Conservation (phyloP, 345 rosid genomes). For the Syzygium jambos region DNA sequence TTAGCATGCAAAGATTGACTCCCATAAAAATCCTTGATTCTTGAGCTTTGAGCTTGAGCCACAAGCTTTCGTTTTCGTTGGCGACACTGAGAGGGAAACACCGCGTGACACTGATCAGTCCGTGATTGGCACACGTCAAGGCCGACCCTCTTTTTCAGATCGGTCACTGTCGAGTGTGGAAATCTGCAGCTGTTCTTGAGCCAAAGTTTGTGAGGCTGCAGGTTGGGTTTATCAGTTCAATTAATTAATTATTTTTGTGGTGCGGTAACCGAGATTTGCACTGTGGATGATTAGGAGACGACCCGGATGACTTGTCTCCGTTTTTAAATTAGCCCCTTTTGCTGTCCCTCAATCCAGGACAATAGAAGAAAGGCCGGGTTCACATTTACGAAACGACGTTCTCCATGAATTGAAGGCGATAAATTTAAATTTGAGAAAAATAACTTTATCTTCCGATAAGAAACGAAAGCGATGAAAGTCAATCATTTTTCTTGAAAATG, state of each 20-base stretch:
- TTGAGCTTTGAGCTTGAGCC: not conserved
- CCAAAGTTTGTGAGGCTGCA: not conserved
- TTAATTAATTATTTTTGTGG: not conserved
- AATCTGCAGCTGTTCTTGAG: not conserved
- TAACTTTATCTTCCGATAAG: not conserved
- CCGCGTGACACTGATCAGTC: not conserved
- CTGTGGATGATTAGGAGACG: not conserved
- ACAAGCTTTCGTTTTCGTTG: not conserved
- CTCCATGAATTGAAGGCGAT: fast-evolving
- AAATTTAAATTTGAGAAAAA: not conserved
- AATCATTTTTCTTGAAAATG: too few species aligned
- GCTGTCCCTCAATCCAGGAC: not conserved
- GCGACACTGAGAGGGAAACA: not conserved
- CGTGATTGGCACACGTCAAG: constrained; percentile 23
- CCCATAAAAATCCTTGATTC: not conserved
- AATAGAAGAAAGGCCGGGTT: not conserved
- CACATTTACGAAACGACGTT: not conserved
- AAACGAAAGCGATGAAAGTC: not conserved
- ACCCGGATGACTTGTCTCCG: not conserved
- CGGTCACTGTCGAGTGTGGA: not conserved
- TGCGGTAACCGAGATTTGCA: not conserved
- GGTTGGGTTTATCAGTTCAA: not conserved
- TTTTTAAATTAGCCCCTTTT: not conserved
- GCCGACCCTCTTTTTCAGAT: not conserved
- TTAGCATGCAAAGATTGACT: not conserved